Percentiles rank a stretch among this genome's conserved stretches.
These are phyloP conservation scores for Lepidium aucheri DNA, from an alignment of 345 rosid species.

Conservation along the genomic window DNA sequence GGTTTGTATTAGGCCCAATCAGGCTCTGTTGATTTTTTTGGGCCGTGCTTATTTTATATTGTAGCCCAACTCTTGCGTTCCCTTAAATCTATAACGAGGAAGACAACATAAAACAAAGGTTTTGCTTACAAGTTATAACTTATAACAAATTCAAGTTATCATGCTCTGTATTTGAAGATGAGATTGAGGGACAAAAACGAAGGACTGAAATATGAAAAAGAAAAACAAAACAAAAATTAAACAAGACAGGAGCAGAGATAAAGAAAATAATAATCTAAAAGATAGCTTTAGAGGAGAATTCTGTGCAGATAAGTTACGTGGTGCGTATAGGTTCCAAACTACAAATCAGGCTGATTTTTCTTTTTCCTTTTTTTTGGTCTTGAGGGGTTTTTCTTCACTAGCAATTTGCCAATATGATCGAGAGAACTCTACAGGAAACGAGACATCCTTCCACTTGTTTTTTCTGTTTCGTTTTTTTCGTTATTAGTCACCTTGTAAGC, in stretches of 20 bases:
- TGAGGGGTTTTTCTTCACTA: conserved; percentile 16
- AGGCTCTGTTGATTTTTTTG: too few species aligned
- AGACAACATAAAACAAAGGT: background rate
- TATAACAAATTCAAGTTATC: conserved; percentile 2
- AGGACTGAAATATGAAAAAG: conserved; percentile 4
- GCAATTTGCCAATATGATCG: conserved; percentile 23
- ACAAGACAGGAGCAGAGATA: background rate
- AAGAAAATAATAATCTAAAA: conserved; percentile 13
- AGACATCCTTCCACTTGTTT: conserved; percentile 6
- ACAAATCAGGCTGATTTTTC: conserved; percentile 22
- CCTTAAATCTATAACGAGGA: background rate
- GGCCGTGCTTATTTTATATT: background rate
- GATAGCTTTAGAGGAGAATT: conserved; percentile 12
- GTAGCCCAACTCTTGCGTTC: background rate
- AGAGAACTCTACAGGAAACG: conserved; percentile 18
- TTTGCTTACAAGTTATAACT: conserved; percentile 10
- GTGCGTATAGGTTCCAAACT: conserved; percentile 23
- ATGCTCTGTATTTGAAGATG: background rate
- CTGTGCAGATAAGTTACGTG: conserved; percentile 31
- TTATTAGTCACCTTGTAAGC: conserved; percentile 84
- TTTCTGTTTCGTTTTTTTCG: background rate
- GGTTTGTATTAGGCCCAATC: too few species aligned
- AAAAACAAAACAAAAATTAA: conserved; percentile 5
- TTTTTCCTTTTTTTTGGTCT: background rate
- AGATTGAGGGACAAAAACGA: conserved; percentile 13